phyloP scores from a whole-genome alignment of 768 basidiomycete species.

The Boletus tylopilopsis region DNA sequence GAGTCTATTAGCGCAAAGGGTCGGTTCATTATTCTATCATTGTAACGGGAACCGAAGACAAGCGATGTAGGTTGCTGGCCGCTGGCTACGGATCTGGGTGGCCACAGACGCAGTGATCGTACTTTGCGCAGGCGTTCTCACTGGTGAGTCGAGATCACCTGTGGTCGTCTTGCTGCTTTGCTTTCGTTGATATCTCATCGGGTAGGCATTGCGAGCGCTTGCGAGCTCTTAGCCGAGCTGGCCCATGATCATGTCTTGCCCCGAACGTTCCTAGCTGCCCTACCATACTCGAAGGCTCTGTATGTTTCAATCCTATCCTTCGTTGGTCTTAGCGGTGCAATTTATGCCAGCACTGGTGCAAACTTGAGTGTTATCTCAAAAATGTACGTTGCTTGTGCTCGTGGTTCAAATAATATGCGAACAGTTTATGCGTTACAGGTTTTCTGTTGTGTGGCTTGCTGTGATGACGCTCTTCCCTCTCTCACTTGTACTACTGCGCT shows the following conservation, averaged over 20 bases:
- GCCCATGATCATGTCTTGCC: conserved; percentile 62
- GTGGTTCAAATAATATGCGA: background rate
- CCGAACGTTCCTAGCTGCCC: conserved; percentile 39
- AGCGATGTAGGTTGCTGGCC: conserved; percentile 46
- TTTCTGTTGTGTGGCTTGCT: conserved; percentile 63
- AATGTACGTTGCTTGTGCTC: conserved; percentile 38
- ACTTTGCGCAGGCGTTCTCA: conserved; percentile 67
- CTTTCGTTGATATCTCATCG: conserved; percentile 1
- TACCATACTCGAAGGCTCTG: conserved; percentile 50
- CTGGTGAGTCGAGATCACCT: conserved; percentile 38
- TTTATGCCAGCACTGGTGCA: conserved; percentile 60
- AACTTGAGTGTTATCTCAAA: conserved; percentile 51
- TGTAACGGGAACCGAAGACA: background rate
- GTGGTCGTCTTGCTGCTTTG: background rate
- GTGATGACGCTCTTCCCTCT: conserved; percentile 65
- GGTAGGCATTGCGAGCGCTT: conserved; percentile 53
- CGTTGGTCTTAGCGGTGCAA: conserved; percentile 41
- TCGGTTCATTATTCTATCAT: conserved; percentile 18
- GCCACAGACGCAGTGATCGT: conserved; percentile 69
- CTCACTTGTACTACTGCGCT: conserved; percentile 56
- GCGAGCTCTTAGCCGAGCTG: conserved; percentile 55
- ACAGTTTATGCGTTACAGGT: conserved; percentile 35
- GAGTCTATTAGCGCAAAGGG: conserved; percentile 57
- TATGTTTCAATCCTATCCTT: conserved; percentile 53
- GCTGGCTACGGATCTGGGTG: conserved; percentile 59